Conservation (phyloP, 495 filamentous ascomycete species). For the Penicilliopsis zonata region DNA sequence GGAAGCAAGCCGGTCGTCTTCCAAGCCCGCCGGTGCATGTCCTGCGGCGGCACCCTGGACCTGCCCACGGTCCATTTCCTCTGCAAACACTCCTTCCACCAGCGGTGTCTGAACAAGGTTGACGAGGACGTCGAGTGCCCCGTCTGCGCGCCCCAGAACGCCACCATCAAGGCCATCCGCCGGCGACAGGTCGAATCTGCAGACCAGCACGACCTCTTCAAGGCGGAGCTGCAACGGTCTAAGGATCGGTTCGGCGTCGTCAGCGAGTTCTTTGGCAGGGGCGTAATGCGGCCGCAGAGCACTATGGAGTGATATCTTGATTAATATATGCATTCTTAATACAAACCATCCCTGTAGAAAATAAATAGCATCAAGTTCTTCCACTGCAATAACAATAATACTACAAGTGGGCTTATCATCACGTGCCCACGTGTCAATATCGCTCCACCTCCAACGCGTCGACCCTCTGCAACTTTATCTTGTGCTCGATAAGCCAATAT, state of each 20-base stretch:
- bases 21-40: slow-evolving; percentile 73
- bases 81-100: slow-evolving; percentile 93
- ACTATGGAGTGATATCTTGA: slow-evolving; percentile 30
- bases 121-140: slow-evolving; percentile 72
- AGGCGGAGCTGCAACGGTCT: slow-evolving; percentile 63
- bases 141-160: slow-evolving; percentile 67
- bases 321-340: too few relatives aligned
- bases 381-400: background rate
- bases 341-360: background rate
- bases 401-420: slow-evolving; percentile 1
- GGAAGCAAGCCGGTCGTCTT: slow-evolving; percentile 75
- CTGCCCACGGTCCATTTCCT: slow-evolving; percentile 89
- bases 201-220: slow-evolving; percentile 83
- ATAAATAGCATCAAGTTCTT: background rate
- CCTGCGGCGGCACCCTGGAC: slow-evolving; percentile 64
- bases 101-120: slow-evolving; percentile 61
- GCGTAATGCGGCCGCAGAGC: slow-evolving; percentile 58
- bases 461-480: background rate
- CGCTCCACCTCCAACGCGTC: background rate
- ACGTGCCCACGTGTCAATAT: slow-evolving; percentile 1
- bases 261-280: slow-evolving; percentile 87
- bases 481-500: background rate
- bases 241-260: slow-evolving; percentile 79
- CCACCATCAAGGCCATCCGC: slow-evolving; percentile 74
- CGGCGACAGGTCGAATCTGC: slow-evolving; percentile 79